Base-by-base conservation (phyloP, 2,329 filamentous ascomycete species). In the Biscogniauxia marginata region DNA sequence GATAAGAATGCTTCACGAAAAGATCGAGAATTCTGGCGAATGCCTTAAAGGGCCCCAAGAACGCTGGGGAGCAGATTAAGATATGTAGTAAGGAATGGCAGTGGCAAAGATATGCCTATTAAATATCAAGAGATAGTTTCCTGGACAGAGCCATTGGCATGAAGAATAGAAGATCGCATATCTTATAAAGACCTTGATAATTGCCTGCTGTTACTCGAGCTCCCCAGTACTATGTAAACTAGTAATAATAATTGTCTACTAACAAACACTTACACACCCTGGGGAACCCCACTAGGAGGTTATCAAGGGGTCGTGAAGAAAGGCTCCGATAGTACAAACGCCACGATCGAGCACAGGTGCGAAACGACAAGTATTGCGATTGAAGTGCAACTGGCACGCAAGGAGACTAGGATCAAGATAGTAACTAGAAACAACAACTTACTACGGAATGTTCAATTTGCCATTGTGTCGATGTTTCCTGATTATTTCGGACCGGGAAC, bases 61-160 rank as follows among this genome's bases (percentile, higher is more conserved):
- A 71, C 69, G 70, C 64, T 67, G 65, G 68, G 67, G 55, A 60
- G 64, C 62, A 67, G 65, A 66, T 58, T 66, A 62, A 69, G 67
- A 70, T 71, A 72, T 71, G 65, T 69, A 63, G 63, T 66, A 71
- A 72, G 70, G 70, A 72, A 72, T 72, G 70, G 65, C 67, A 68
- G 64, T 58, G 68, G 68, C 68, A 67, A 64, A 67, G 62, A 66
- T 65, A 64, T 67, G 65, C 67, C 64, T 58, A 63, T 66, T 59
- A 65, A 59, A 64, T 63, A 54, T 54, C 54, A 53, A 54, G 55
- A 59, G 60, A 58, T 67, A 54, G 59, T 63, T 56, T 60, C 54
- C 53, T 57, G 57, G 58, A 47, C 51, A 63, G 54, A 63, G 24
- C 44, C 57, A 54, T 58, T 69, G 68, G 69, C 59, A 71, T 70